Evolutionary conservation across 2,329 filamentous ascomycete species (phyloP), one percentile per base, ranked within the genome.

Genomic region (Boeremia lycopersici): DNA sequence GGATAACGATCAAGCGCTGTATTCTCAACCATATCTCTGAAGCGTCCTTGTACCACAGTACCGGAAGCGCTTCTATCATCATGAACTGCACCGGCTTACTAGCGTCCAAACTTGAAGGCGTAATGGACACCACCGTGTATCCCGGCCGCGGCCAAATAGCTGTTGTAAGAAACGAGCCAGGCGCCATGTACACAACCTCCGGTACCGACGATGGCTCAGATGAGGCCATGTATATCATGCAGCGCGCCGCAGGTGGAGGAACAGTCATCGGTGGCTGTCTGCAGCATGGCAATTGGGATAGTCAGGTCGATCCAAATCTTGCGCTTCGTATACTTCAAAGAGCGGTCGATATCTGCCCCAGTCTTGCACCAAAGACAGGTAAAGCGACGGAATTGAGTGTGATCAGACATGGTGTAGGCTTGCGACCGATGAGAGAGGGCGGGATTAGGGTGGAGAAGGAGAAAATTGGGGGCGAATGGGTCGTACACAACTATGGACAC

Each of bases 181-280:
- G 84, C 10, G 78, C 84, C 30, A 93, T 96, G 89, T 74, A 84
- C 42, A 82, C 83, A 6, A 81, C 84, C 12, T 91, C 88, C 10
- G 89, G 90, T 36, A 89, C 86, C 0, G 88, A 91, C 44, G 89
- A 95, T 65, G 87, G 84, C 2, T 78, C 81, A 0, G 86, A 88
- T 30, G 92, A 96, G 74, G 78, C 87, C 4, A 79, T 84, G 53
- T 97, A 97, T 72, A 82, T 89, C 42, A 96, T 97, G 92, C 86
- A 86, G 67, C 84, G 93, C 26, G 90, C 92, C 1, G 83, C 82
- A 15, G 79, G 74, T 50, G 93, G 92, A 17, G 93, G 93, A 10
- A 95, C 90, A 0, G 82, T 96, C 36, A 78, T 96, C 2, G 93
- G 92, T n/a, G 93, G 93, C 2, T 93, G 88, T 41, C 90, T 96